phyloP scores from a whole-genome alignment of 345 rosid genomes.

The Lepidium sativum region DNA sequence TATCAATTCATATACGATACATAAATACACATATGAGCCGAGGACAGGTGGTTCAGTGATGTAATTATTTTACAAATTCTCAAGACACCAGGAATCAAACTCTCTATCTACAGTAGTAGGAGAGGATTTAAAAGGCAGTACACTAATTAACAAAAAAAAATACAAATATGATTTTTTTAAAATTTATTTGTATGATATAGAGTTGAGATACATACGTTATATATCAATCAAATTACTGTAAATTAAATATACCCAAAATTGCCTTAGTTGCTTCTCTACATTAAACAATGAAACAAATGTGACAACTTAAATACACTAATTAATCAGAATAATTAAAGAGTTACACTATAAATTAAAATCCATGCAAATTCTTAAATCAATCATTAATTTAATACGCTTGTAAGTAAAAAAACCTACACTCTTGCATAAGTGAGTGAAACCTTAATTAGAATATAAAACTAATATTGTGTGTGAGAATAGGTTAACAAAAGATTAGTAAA shows the following conservation, averaged over 20 bases:
- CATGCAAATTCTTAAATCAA: no score
- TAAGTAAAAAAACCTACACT: no score
- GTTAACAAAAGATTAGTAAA: no score
- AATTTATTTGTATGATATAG: no score
- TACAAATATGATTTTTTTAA: no score
- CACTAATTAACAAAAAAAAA: no score
- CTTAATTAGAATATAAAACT: not conserved
- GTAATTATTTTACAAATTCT: no score
- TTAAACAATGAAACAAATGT: not conserved
- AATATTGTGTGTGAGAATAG: not conserved
- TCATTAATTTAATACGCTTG: no score
- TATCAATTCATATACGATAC: constrained; percentile 1
- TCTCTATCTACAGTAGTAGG: no score
- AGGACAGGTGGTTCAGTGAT: no score
- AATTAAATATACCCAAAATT: not conserved
- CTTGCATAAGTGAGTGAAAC: not conserved
- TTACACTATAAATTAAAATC: not conserved
- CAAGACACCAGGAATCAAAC: no score
- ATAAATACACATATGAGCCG: not conserved
- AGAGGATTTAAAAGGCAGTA: no score
- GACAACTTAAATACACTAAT: not conserved
- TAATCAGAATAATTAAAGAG: not conserved
- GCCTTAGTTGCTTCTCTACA: not conserved
- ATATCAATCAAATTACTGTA: not conserved
- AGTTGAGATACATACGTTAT: constrained; percentile 7